Evolutionary conservation across 116 monocot genomes (phyloP).

Genomic region (Cymodocea nodosa): DNA sequence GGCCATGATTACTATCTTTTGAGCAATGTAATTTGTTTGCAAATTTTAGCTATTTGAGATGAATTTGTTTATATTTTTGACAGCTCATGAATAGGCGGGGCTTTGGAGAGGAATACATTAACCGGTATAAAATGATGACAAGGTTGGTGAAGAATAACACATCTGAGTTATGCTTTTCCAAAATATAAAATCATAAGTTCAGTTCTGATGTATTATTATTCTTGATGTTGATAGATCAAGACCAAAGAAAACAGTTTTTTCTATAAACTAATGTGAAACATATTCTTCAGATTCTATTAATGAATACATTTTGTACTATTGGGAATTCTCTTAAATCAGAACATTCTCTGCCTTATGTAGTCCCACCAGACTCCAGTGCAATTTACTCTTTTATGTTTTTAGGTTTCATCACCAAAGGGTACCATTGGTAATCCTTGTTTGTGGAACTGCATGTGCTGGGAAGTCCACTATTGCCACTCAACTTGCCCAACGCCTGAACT

Average conservation of each 20-base stretch:
- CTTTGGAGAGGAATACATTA: slow-evolving; percentile 93
- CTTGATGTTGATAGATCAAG: too few relatives aligned
- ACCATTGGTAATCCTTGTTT: slow-evolving; percentile 94
- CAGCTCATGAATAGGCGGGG: slow-evolving; percentile 96
- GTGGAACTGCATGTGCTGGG: slow-evolving; percentile 96
- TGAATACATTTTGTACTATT: neutral
- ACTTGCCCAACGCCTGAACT: slow-evolving; percentile 88
- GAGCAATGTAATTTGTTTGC: too few relatives aligned
- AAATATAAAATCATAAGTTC: neutral
- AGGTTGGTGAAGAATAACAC: slow-evolving; percentile 26
- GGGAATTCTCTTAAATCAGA: neutral
- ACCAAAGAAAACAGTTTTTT: too few relatives aligned
- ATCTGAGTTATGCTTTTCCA: neutral
- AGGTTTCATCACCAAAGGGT: slow-evolving; percentile 99
- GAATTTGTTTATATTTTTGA: slow-evolving; percentile 5
- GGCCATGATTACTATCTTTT: too few relatives aligned
- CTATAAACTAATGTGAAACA: too few relatives aligned
- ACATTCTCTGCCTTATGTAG: neutral
- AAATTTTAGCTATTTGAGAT: too few relatives aligned
- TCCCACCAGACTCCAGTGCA: neutral
- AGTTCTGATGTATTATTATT: too few relatives aligned
- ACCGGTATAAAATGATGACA: slow-evolving; percentile 98
- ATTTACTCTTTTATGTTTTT: neutral
- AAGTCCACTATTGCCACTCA: slow-evolving; percentile 98
- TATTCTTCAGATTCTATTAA: too few relatives aligned